Evolutionary conservation across 2,329 filamentous ascomycete species (phyloP).

Genomic region (Diaporthe ilicicola): DNA sequence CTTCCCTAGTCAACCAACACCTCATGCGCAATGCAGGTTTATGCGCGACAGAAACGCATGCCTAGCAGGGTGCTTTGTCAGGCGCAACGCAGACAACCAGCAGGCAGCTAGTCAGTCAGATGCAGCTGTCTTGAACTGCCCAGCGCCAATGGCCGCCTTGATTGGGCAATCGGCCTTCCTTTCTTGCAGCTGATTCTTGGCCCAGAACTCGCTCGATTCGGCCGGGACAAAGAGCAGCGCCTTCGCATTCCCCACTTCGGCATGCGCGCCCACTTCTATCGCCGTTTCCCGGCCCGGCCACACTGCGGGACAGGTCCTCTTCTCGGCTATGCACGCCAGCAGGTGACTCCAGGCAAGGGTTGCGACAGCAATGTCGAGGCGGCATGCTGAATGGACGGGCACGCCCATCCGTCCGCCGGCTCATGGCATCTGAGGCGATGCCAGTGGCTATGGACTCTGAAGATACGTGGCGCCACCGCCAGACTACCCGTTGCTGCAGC

Average conservation of each 20-base stretch:
- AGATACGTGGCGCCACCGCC: constrained; percentile 11
- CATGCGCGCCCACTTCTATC: constrained; percentile 13
- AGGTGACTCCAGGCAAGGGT: constrained; percentile 1
- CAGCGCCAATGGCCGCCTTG: neutral
- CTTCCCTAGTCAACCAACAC: neutral
- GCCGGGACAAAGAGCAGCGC: neutral
- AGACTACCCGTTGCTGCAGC: neutral
- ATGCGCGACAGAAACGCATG: neutral
- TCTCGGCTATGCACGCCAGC: constrained; percentile 8
- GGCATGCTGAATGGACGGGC: neutral
- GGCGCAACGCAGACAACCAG: neutral
- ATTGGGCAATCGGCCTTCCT: neutral
- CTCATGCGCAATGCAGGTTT: neutral
- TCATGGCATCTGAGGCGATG: neutral
- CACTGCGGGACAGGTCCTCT: neutral
- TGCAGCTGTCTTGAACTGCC: neutral
- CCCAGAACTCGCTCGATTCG: neutral
- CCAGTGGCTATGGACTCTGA: neutral
- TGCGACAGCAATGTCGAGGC: neutral
- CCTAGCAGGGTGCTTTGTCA: neutral
- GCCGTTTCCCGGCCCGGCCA: constrained; percentile 9
- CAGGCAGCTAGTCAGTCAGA: neutral
- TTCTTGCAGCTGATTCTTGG: neutral
- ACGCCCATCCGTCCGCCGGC: neutral
- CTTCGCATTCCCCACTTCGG: constrained; percentile 22